phyloP scores from a whole-genome alignment of 371 early-diverging fungal genomes.

The Mucor racemosus region DNA sequence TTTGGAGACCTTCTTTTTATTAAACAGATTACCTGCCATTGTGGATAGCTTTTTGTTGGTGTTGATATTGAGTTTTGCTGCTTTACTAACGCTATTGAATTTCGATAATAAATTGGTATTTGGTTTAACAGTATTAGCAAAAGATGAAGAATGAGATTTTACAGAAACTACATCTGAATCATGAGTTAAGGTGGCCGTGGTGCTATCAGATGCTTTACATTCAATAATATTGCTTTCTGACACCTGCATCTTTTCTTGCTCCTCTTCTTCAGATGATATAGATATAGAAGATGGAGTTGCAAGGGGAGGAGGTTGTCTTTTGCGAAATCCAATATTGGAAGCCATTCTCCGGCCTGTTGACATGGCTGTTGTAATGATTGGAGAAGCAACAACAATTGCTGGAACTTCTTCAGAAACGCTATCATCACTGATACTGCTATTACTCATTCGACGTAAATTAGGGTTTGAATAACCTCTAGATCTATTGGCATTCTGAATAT shows the following conservation, averaged over 20 bases:
- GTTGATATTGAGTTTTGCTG: constrained; percentile 2
- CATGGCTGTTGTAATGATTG: neutral
- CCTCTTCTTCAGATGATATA: neutral
- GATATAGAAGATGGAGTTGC: neutral
- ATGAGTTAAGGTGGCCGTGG: neutral
- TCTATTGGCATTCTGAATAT: neutral
- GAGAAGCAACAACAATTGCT: neutral
- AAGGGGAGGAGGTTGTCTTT: neutral
- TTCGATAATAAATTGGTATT: neutral
- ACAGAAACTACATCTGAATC: neutral
- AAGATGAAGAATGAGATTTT: neutral
- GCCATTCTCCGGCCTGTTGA: constrained; percentile 7
- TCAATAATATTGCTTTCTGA: neutral
- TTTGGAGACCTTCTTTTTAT: constrained; percentile 20
- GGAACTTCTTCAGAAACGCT: neutral
- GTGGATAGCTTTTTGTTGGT: constrained; percentile 22
- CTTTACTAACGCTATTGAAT: neutral
- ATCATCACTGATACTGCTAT: neutral
- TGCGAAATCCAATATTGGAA: constrained; percentile 11
- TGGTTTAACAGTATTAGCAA: neutral
- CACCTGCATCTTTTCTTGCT: neutral
- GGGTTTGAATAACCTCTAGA: constrained; percentile 16
- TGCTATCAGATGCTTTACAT: too few species aligned
- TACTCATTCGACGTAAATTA: neutral
- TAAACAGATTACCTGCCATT: constrained; percentile 28